Conservation (phyloP, 208 protist genomes). For the Acanthamoeba pearcei region DNA sequence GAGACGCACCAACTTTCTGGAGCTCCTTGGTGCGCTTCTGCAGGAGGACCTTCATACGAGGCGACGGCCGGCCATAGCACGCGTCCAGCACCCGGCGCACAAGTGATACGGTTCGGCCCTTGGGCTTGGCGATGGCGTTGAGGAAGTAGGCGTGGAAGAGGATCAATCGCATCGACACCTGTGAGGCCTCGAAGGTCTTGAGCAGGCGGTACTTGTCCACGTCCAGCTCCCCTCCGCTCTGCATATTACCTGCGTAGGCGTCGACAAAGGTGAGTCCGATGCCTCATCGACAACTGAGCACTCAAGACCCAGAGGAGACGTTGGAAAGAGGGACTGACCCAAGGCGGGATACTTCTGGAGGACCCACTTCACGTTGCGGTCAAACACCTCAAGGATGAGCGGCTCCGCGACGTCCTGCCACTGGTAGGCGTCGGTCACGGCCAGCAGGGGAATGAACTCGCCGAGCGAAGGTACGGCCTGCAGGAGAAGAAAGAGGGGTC, state of each 20-base stretch:
- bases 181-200: conserved; percentile 37
- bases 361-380: conserved; percentile 29
- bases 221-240: neutral
- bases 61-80: conserved; percentile 14
- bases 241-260: neutral
- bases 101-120: neutral
- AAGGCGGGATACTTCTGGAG: conserved; percentile 36
- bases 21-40: conserved; percentile 1
- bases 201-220: conserved; percentile 43
- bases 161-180: conserved; percentile 31
- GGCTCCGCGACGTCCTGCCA: conserved; percentile 16
- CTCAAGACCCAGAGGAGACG: too few species aligned
- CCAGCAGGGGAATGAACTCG: conserved; percentile 61
- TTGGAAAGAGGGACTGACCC: neutral
- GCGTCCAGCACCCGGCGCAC: conserved; percentile 4
- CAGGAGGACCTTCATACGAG: neutral
- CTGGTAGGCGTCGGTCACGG: conserved; percentile 14
- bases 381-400: neutral
- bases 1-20: neutral
- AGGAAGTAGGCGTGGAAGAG: conserved; percentile 67
- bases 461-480: conserved; percentile 45
- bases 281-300: too few species aligned
- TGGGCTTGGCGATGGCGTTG: conserved; percentile 21
- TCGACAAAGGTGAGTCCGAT: neutral
- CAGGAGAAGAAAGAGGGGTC: neutral